phyloP scores from a whole-genome alignment of 495 filamentous ascomycete species.

The Pseudoneurospora amorphoporcata region DNA sequence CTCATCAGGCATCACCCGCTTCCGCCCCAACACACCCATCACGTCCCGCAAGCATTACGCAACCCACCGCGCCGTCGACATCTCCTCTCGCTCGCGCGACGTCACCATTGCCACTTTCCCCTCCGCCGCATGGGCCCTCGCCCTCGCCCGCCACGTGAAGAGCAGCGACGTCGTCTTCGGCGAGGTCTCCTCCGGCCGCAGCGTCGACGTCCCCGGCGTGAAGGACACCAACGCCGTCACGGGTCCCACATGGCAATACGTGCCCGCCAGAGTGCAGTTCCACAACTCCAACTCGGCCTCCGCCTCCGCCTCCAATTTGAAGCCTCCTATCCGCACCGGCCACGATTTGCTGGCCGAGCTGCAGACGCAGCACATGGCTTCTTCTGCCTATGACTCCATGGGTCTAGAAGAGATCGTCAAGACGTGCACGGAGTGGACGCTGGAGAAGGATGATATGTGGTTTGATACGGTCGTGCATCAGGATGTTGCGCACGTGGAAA shows the following conservation, averaged over 20 bases:
- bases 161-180: conserved; percentile 48
- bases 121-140: conserved; percentile 52
- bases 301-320: background rate
- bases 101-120: conserved; percentile 49
- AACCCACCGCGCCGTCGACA: conserved; percentile 32
- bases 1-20: conserved; percentile 36
- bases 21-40: conserved; percentile 23
- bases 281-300: background rate
- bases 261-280: conserved; percentile 28
- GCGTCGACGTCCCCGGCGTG: conserved; percentile 36
- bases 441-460: conserved; percentile 14
- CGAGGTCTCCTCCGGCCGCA: conserved; percentile 49
- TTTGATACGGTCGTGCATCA: conserved; percentile 39
- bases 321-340: conserved; percentile 7
- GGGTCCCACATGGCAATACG: conserved; percentile 36
- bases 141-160: conserved; percentile 42
- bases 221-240: conserved; percentile 34
- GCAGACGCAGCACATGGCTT: conserved; percentile 29
- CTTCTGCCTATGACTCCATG: conserved; percentile 26
- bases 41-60: conserved; percentile 22
- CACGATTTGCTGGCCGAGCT: conserved; percentile 22
- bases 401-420: conserved; percentile 25
- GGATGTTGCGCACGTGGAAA: conserved; percentile 34
- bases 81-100: conserved; percentile 31
- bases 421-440: conserved; percentile 16